These are phyloP conservation scores for cucumber (Cucumis sativus) DNA, from an alignment of 306 rosid species.

Conservation along the genomic window DNA sequence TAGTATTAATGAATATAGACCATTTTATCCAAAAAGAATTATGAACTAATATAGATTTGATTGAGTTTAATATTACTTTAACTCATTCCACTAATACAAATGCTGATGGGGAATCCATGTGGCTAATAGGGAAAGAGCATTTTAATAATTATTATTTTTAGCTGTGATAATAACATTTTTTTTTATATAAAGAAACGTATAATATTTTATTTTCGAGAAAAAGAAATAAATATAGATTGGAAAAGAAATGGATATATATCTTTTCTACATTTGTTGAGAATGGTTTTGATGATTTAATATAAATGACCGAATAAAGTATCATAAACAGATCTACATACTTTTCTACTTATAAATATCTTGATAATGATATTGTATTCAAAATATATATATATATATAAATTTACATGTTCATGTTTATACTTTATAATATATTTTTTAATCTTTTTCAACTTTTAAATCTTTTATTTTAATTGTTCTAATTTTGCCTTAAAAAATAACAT, in stretches of 20 bases:
- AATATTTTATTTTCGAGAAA: neutral
- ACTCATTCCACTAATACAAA: neutral
- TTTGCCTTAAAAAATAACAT: no score
- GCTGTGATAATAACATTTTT: neutral
- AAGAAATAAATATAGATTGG: neutral
- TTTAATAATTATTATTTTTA: neutral
- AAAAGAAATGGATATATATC: no score
- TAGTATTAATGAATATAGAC: neutral
- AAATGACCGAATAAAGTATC: neutral
- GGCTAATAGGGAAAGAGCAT: neutral
- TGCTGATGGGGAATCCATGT: neutral
- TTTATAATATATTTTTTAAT: no score
- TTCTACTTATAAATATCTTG: neutral
- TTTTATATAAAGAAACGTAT: neutral
- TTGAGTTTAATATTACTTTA: neutral
- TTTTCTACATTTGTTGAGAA: neutral
- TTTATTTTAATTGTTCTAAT: no score
- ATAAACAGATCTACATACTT: neutral
- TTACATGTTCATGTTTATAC: no score
- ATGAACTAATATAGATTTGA: no score
- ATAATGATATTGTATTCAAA: no score
- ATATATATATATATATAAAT: no score
- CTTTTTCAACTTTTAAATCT: no score
- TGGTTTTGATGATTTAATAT: neutral
- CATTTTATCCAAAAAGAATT: no score